Evolutionary conservation across 768 basidiomycete genomes (phyloP), one percentile per base, ranked within the genome.

Genomic region (Boletellus ananiceps): DNA sequence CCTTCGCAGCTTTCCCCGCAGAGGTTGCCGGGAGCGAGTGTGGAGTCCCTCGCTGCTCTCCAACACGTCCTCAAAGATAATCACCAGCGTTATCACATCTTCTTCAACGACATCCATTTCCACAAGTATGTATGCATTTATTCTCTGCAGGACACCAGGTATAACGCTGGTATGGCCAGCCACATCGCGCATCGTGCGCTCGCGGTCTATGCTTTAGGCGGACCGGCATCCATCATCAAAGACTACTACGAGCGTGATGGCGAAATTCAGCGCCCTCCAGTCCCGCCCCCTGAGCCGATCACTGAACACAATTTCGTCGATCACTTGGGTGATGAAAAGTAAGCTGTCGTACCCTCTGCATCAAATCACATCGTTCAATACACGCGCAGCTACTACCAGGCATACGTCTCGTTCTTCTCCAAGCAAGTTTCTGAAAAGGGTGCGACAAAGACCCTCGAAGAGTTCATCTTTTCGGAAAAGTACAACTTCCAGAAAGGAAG

Each of bases 21-120:
- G 29, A 60, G 67, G 23, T 25, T 62, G 0, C 60, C 67, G 0
- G 67, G 72, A 4, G 46, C 62, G 18, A 60, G 46, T 9, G 5
- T 38, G 1, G 56, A 60, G 27, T 55, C 67, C 1, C 55, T 66
- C 16, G 40, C 41, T n/a, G 50, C 59, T 18, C 69, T 44, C 34
- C 54, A 29, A 50, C 63, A 62, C 5, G 49, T 71, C 8, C 63
- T 82, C 41, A 75, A 73, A 50, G 77, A 80, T 4, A 78, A 79
- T 47, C 74, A 80, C 41, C 60, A 64, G 25, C 71, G 65, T 40
- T 67, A 69, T 59, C 79, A 83, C 46, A 68, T 74, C 11, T 83
- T 75, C 61, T 72, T 75, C 58, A 75, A 80, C 45, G 57, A 75
- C 16, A 50, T 39, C 27, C 54, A 67, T 0, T 76, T 77, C 49